Base-by-base conservation (phyloP, 2,329 filamentous ascomycete genomes). In the Verticillium isaacii region DNA sequence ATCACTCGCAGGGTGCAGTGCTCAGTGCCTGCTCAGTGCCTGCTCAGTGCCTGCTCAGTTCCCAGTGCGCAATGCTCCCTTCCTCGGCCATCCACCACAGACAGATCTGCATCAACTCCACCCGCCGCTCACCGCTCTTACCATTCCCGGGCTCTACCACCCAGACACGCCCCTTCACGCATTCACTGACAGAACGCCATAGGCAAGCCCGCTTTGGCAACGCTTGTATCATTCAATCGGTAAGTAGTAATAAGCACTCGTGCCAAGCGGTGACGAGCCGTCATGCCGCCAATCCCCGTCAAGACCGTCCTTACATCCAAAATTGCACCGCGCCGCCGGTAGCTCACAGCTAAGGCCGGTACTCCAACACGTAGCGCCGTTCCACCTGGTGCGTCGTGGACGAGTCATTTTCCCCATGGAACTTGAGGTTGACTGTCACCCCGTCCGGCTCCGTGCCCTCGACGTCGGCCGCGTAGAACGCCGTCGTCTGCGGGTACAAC, bases 401-500 rank as follows among this genome's bases (percentile, higher is more conserved):
- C 65, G 80, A 84, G 69, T 89, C 89, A 71, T 92, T 89, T 68
- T 93, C 90, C 15, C 90, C 90, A 71, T 94, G 91, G 68, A 94
- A 94, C 65, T 91, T 87, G 66, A 94, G 78, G 61, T 84, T 84
- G 52, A 89, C 86, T 63, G 58, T 65, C 60, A 81, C 83, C 50
- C 80, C 70, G 64, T 80, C 72, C 45, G 78, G 78, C 61, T 88
- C 79, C 80, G 85, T 88, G 39, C 88, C 88, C 75, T 91, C 89
- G 9, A 94, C 91, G 67, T 93, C 90, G 1, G 91, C 91, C 71
- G 90, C 88, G 73, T 95, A 95, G 69, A 95, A 94, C 0, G 90
- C 93, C 1, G 91, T 93, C 1, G 91, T 94, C 68, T 92, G 88
- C 0, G 91, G 91, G 70, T 95, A 95, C 62, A 92, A 78, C 0